Percentiles rank a stretch among this genome's conserved stretches.
Evolutionary conservation across 2,329 filamentous ascomycete species (phyloP).

Genomic region (Rutstroemia sp.): DNA sequence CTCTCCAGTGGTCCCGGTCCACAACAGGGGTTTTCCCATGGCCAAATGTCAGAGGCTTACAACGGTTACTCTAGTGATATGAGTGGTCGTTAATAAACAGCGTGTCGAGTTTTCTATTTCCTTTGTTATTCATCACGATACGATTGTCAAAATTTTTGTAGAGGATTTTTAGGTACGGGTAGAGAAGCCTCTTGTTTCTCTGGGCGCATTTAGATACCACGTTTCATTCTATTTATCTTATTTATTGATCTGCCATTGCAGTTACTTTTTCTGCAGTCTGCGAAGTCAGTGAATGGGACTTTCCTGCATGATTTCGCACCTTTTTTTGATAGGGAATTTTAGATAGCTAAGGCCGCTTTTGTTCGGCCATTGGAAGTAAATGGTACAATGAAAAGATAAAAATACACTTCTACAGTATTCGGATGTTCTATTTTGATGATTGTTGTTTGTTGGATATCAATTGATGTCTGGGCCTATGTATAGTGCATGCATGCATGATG

Average conservation of each 20-base stretch:
- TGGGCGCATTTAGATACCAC: slow-evolving; percentile 29
- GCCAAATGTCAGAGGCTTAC: slow-evolving; percentile 26
- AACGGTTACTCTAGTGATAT: slow-evolving; percentile 29
- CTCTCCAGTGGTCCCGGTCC: slow-evolving; percentile 38
- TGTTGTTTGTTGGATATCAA: no score
- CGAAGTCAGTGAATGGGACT: no score
- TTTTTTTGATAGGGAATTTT: no score
- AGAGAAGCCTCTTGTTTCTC: slow-evolving; percentile 3
- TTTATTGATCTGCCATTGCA: not conserved
- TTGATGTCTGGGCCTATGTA: no score
- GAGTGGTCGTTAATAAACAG: slow-evolving; percentile 13
- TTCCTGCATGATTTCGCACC: no score
- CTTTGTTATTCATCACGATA: slow-evolving; percentile 7
- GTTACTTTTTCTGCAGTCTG: no score
- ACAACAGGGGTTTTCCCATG: slow-evolving; percentile 25
- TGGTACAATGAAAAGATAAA: no score
- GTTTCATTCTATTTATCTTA: slow-evolving; percentile 10
- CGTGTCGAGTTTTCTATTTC: not conserved
- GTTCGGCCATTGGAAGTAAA: no score
- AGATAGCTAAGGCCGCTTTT: no score
- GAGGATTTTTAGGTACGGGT: slow-evolving; percentile 7
- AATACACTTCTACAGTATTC: no score
- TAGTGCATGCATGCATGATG: no score
- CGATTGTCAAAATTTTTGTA: not conserved
- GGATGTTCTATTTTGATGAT: no score